Base-by-base conservation (phyloP, 805 yeast genomes). In the Saccharomycopsis schoenii region DNA sequence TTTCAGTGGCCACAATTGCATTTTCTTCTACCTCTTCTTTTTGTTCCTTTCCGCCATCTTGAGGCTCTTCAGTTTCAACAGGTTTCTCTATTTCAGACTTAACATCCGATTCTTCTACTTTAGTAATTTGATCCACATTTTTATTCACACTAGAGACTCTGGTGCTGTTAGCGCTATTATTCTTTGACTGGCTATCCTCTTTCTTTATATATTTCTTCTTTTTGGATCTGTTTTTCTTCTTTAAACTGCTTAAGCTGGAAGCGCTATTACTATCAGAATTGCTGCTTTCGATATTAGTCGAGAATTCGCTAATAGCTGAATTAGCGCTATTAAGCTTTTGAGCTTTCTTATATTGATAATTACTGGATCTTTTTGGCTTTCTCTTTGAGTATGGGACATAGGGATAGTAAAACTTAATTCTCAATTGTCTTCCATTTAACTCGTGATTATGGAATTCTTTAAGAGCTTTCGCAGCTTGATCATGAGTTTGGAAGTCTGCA, bases 401-500 rank as follows among this genome's bases (percentile, higher is more conserved):
- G 4, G 62, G 60, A 41, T 21, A 36, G 41, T 57, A 57, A 36
- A 68, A 76, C 59, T 74, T 76, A 54, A 77, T 72, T 66, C 74
- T 75, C 60, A 77, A 68, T 59, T 77, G 77, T 51, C 83, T 78
- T 65, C 80, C 78, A 58, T 84, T 83, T 72, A 87, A 77, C 64
- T 82, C 83, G 69, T 80, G 81, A 64, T 90, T 94, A 70, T 89
- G 81, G 70, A 87, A 83, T 68, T 83, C 83, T 58, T 81, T 84
- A 67, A 93, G 78, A n/a, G 96, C 96, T 70, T 77, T 75, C 68
- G 79, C 73, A 64, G 93, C 97, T 61, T 80, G 77, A 55, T 85
- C 94, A 62, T 85, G 80, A 62, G 78, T 81, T 71, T 83, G 90
- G 69, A 83, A 94, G 72, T 91, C 96, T 63, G 92, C 88, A 41